Evolutionary conservation across 208 protist species (phyloP), one percentile per base, ranked within the genome.

Genomic region (Leishmania braziliensis): DNA sequence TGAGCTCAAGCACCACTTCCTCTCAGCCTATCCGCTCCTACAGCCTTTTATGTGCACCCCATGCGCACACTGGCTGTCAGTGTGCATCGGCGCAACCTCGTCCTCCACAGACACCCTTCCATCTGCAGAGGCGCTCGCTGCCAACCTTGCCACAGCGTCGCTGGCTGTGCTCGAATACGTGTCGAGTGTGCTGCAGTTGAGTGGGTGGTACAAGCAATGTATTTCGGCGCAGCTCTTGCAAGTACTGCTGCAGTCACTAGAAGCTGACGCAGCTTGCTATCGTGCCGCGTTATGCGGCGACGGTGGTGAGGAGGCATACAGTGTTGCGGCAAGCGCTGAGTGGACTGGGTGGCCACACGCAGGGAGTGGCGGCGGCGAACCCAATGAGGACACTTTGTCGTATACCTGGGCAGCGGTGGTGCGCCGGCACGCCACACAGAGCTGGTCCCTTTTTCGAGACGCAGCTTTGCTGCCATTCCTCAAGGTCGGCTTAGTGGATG

Each of bases 201-300:
- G 78, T 50, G 81, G 83, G 20, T 92, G 86, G 89, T 83, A 81
- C 79, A 88, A 85, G 75, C 69, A 79, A 50, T 71, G 70, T 29
- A 78, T 83, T 39, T 80, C 63, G 23, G 58, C 76, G 2, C 75
- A 82, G 75, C 58, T 92, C 71, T 72, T 88, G 46, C 66, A 60
- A 43, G 70, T 46, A 53, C 63, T 87, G 46, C 75, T 92, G 56
- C 79, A 68, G 12, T 84, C 77, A 56, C 74, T 90, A 56, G 80
- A 89, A 74, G 72, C 80, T 18, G 87, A 92, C 79, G 51, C 69
- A 18, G 48, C 16, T 33, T 63, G 76, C 53, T 89, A 89, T 63
- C 39, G 29, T 20, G 36, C 58, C n/a, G 68, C 80, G 29, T 36
- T 86, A 5, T 46, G 75, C n/a, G 65, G 71, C 48, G 56, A 82